These are phyloP conservation scores for Fusarium tricinctum DNA, from an alignment of 2,329 filamentous ascomycete species.

Conservation along the genomic window DNA sequence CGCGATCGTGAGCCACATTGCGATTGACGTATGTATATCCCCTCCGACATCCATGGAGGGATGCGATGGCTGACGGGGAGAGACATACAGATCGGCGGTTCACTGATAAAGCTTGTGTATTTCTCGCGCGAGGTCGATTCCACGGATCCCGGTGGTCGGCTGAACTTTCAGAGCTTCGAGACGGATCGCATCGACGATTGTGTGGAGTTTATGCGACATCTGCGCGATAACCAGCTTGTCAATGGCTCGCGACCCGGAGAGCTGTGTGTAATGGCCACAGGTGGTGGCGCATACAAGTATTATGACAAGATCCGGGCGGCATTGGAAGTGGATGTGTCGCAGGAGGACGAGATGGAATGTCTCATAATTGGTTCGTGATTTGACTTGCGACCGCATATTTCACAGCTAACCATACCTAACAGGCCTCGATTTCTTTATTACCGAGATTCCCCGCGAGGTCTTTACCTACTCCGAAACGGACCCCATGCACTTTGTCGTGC, in stretches of 20 bases:
- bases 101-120: slow-evolving; percentile 95
- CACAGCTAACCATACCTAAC: slow-evolving; percentile 18
- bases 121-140: slow-evolving; percentile 90
- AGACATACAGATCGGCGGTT: slow-evolving; percentile 84
- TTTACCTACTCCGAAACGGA: slow-evolving; percentile 95
- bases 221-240: slow-evolving; percentile 85
- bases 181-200: slow-evolving; percentile 94
- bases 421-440: slow-evolving; percentile 99
- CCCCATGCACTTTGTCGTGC: slow-evolving; percentile 89
- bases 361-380: slow-evolving; percentile 82
- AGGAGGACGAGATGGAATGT: slow-evolving; percentile 99
- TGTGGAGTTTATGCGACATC: slow-evolving; percentile 88
- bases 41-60: slow-evolving; percentile 24
- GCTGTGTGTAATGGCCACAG: slow-evolving; percentile 94
- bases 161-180: slow-evolving; percentile 97
- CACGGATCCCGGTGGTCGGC: slow-evolving; percentile 83
- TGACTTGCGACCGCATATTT: background rate
- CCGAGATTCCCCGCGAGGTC: slow-evolving; percentile 95
- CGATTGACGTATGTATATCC: slow-evolving; percentile 82
- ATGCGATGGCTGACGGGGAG: slow-evolving; percentile 32
- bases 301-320: slow-evolving; percentile 90
- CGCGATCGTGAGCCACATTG: slow-evolving; percentile 94
- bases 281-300: slow-evolving; percentile 95
- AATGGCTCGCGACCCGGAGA: slow-evolving; percentile 80
- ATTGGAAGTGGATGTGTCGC: slow-evolving; percentile 86